Percentiles rank a stretch among this genome's conserved stretches.
Evolutionary conservation across 2,329 filamentous ascomycete species (phyloP).

Genomic region (Calonectria fujianensis): DNA sequence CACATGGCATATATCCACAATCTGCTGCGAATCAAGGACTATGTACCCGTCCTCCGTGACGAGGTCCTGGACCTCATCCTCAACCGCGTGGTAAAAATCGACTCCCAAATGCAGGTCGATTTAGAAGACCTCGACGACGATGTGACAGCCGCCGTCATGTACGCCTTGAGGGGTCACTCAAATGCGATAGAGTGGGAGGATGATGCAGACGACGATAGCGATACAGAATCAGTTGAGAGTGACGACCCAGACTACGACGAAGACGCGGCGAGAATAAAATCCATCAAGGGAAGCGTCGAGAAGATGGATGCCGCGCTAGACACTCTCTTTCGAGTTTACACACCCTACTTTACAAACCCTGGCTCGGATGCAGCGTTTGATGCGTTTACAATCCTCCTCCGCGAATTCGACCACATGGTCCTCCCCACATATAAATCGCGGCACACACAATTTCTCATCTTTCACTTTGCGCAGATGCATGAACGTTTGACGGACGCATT

Average conservation of each 20-base stretch:
- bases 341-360: conserved; percentile 81
- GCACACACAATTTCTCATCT: conserved; percentile 95
- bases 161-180: conserved; percentile 63
- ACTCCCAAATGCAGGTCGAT: conserved; percentile 95
- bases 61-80: conserved; percentile 90
- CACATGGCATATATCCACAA: conserved; percentile 94
- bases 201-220: conserved; percentile 77
- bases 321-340: conserved; percentile 89
- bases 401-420: conserved; percentile 91
- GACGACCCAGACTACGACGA: conserved; percentile 81
- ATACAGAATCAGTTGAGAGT: conserved; percentile 82
- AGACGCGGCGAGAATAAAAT: conserved; percentile 78
- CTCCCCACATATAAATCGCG: conserved; percentile 93
- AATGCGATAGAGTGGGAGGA: conserved; percentile 66
- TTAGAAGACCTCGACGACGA: conserved; percentile 95
- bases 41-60: conserved; percentile 84
- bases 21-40: conserved; percentile 84
- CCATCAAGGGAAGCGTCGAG: conserved; percentile 86
- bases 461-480: conserved; percentile 93
- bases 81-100: conserved; percentile 92
- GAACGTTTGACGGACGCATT: conserved; percentile 88
- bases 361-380: conserved; percentile 81
- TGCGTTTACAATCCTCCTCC: conserved; percentile 85
- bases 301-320: conserved; percentile 96
- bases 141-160: conserved; percentile 82